Base-by-base conservation (phyloP, 2,329 filamentous ascomycete species). In the Penicillium sp. region DNA sequence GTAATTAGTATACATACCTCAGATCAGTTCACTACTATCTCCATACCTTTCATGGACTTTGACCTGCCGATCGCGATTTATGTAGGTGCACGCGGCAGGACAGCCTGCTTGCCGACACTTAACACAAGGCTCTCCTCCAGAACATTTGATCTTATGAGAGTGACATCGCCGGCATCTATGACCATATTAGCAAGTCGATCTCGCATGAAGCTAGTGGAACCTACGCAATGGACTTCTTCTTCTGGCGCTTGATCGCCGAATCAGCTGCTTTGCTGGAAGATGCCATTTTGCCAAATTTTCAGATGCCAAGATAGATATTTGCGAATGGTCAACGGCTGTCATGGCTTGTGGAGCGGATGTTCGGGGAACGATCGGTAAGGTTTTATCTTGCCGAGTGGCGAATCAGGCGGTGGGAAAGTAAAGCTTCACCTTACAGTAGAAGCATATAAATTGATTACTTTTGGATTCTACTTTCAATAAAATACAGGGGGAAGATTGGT, bases 21-120 rank as follows among this genome's bases (percentile, higher is more conserved):
- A 35, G 7, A 16, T 21, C 42, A 29, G 2, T 29, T 5, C 27
- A 7, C 5, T 14, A 31, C 21, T 42, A 25, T 1, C 25, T 21
- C 44, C 53, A 49, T 57, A 67, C 64, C 60, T 67, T 45, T 64
- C 62, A 31, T 64, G 60, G 4, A 64, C 58, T 44, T 61, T 60
- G 7, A 64, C 43, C 25, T 62, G 57, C 35, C 61, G 62, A 55
- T 64, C 62, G n/a, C 62, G 60, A 52, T 60, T 61, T 2, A 62
- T 54, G 48, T 62, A 64, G 9, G 37, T 47, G 21, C 62, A 64
- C 11, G 61, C 58, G 33, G 51, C 37, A 42, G 59, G 16, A 50
- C 43, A 56, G 7, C 54, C 59, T 14, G 57, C 43, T 49, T 57
- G 49, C 16, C 57, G 62, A 44, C 62, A 65, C 47, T 58, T 61